Evolutionary conservation across 2,329 filamentous ascomycete genomes (phyloP), one percentile per base, ranked within the genome.

Genomic region (Alternaria metachromatica): DNA sequence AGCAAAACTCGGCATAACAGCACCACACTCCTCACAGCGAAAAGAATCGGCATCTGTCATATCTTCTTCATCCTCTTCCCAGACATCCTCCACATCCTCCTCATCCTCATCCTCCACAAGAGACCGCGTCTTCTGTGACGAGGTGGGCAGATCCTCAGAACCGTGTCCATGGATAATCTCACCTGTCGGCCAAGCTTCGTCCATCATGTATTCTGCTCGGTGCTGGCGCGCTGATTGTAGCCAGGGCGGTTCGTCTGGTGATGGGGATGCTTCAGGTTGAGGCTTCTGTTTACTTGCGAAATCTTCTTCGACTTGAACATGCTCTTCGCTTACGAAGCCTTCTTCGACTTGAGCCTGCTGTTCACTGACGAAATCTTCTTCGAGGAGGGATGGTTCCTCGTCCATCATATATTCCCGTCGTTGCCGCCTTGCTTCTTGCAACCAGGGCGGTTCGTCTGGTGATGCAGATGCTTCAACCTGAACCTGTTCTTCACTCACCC

Each of bases 1-100:
- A 6, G 88, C 88, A 77, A 90, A 91, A 1, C 76, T 55, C 5
- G 88, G 88, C 68, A 90, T 84, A 4, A 76, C 67, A 55, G 86
- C 81, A 10, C 85, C 86, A 64, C 89, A 90, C 10, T 81, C 68
- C 3, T 80, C 80, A 77, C 84, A 87, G 21, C 69, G 68, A 61
- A 80, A 82, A 26, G 75, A 69, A 12, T 76, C 74, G 18, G 51
- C 67, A 45, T 72, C 74, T 13, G 72, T 57, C 55, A 76, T 74
- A 10, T 77, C 76, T 15, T 76, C 76, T 6, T 79, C 78, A 12
- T 79, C 78, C 51, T 71, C 76, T n/a, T 73, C 68, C 70, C 71
- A 77, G 1, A 49, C 26, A 30, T 75, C 37, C 1, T 41, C 26
- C n/a, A n/a, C n/a, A n/a, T n/a, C n/a, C n/a, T n/a, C n/a, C n/a